These are phyloP conservation scores for Setomelanomma holmii DNA, from an alignment of 2,329 filamentous ascomycete species.

Conservation along the genomic window DNA sequence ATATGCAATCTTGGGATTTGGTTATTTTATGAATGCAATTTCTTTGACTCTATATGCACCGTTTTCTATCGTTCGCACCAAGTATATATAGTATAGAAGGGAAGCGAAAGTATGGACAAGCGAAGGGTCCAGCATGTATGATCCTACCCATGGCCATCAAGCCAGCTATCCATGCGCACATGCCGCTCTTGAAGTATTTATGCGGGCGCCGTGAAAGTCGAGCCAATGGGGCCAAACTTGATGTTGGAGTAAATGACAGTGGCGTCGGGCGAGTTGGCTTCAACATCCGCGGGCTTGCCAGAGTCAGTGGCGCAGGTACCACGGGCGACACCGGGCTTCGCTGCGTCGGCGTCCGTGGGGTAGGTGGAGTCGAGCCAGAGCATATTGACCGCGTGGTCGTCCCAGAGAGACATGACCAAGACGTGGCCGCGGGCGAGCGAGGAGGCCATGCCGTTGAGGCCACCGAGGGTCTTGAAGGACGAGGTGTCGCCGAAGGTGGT, in stretches of 20 bases:
- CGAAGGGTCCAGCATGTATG: background rate
- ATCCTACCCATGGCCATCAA: background rate
- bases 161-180: background rate
- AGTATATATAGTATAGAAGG: slow-evolving; percentile 15
- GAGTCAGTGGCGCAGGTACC: slow-evolving; percentile 48
- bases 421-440: slow-evolving; percentile 63
- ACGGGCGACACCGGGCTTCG: slow-evolving; percentile 43
- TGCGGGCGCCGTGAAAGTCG: slow-evolving; percentile 44
- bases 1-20: background rate
- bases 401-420: slow-evolving; percentile 61
- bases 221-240: slow-evolving; percentile 50
- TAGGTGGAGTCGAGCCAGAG: slow-evolving; percentile 76
- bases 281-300: slow-evolving; percentile 47
- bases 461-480: slow-evolving; percentile 63
- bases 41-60: slow-evolving; percentile 13
- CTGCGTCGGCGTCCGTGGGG: slow-evolving; percentile 54
- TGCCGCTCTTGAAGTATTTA: slow-evolving; percentile 19
- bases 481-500: slow-evolving; percentile 62
- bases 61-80: slow-evolving; percentile 6
- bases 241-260: slow-evolving; percentile 51
- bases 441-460: slow-evolving; percentile 61
- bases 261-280: slow-evolving; percentile 42
- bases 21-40: slow-evolving; percentile 11
- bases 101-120: slow-evolving; percentile 12
- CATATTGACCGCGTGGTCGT: slow-evolving; percentile 74